Base-by-base conservation (phyloP, 805 yeast species). In the Barnettozyma pratensis region DNA sequence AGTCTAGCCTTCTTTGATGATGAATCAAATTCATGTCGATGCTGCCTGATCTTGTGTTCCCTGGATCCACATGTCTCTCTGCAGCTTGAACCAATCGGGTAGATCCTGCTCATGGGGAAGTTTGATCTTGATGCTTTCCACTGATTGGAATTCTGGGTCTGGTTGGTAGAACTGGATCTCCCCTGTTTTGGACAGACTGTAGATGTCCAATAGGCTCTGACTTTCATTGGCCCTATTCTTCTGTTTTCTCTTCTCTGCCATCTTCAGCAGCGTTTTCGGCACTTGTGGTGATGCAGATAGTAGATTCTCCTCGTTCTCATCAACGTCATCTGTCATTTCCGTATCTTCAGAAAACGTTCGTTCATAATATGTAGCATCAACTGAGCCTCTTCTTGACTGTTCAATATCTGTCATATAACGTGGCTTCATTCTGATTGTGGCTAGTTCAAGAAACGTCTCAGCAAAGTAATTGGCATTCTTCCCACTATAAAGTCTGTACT, bases 391-490 rank as follows among this genome's bases (percentile, higher is more conserved):
- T 30, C 52, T 47, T 1, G 52, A 42, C 6, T 37, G 30, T 25
- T 46, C 47, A n/a, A 41, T 27, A 1, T 43, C 42, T 4, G 27
- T 34, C 2, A 46, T 4, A 8, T 41, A 41, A 5, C 43, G 40
- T 7, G 59, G 50, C 14, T 51, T 60, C 50, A 80, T 65, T 49
- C 76, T 80, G 5, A 83, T 62, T 45, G 81, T 79, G 4, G 88
- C 71, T 50, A 90, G 65, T 60, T 92, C 98, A 41, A 92, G 67
- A 56, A 86, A 89, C 4, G 83, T 83, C 61, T 91, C 97, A 25
- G 89, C 87, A 54, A 77, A 79, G 62, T 89, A 90, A 58, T 83
- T 89, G 41, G 85, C 74, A 55, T 85, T 81, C 54, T 79, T 80
- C 31, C 89, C 86, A 25, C 87, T 74, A 64, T 81, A 87, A 7